Evolutionary conservation across 2,329 filamentous ascomycete species (phyloP).

Genomic region (Talaromyces funiculosus): DNA sequence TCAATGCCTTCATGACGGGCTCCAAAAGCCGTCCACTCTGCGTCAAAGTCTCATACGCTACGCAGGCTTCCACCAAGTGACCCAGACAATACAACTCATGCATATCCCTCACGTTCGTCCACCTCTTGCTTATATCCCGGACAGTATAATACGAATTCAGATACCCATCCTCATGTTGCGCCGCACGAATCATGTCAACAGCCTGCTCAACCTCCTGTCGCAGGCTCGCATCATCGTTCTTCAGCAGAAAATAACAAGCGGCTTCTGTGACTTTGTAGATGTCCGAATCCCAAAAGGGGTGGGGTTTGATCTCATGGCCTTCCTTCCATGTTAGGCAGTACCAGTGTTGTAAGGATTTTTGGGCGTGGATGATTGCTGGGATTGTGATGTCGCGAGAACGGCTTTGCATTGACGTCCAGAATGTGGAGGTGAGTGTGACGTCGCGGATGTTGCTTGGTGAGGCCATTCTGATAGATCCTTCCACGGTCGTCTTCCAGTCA

Average conservation of each 20-base stretch:
- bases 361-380: constrained; percentile 19
- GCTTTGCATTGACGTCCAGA: constrained; percentile 18
- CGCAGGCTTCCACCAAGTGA: constrained; percentile 56
- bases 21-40: constrained; percentile 48
- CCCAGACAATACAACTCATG: constrained; percentile 54
- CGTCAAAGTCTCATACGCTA: constrained; percentile 52
- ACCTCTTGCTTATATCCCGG: constrained; percentile 51
- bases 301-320: constrained; percentile 37
- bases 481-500: not conserved
- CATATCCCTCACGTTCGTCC: constrained; percentile 56
- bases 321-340: constrained; percentile 20
- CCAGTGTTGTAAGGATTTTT: constrained; percentile 17
- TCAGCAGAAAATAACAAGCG: constrained; percentile 51
- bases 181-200: constrained; percentile 52
- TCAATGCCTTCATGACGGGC: constrained; percentile 51
- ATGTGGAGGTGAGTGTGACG: constrained; percentile 18
- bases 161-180: constrained; percentile 58
- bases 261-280: constrained; percentile 59
- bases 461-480: not conserved
- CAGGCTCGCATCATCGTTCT: constrained; percentile 38
- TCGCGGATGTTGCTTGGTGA: constrained; percentile 11
- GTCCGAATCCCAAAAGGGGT: constrained; percentile 57
- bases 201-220: constrained; percentile 50
- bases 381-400: constrained; percentile 17
- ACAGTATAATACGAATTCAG: constrained; percentile 60